phyloP scores from a whole-genome alignment of 2,329 filamentous ascomycete genomes.

The Chaetomiaceae sp. region DNA sequence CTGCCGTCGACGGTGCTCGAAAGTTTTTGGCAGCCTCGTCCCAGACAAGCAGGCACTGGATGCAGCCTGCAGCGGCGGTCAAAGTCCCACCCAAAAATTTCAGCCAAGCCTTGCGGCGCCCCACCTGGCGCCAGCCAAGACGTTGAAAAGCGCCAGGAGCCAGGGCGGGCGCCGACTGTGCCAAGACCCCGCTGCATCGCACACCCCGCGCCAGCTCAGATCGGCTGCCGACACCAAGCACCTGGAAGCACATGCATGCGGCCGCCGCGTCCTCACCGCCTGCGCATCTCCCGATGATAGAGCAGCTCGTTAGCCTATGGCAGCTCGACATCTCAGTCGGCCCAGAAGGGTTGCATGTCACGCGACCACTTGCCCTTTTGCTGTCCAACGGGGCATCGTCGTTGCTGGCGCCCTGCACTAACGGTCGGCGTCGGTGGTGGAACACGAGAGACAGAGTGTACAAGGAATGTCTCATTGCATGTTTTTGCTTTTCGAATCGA shows the following conservation, averaged over 20 bases:
- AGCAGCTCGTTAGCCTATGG: constrained; percentile 8
- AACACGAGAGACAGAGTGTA: not conserved
- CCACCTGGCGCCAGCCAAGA: constrained; percentile 1
- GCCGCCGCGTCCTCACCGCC: constrained; percentile 10
- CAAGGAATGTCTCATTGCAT: too few relatives aligned
- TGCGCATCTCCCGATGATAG: not conserved
- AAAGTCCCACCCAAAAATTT: constrained; percentile 19
- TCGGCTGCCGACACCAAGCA: not conserved
- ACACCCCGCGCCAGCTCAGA: too few relatives aligned
- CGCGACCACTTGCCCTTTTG: constrained; percentile 17
- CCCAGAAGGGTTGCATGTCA: constrained; percentile 9
- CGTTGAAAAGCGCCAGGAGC: not conserved
- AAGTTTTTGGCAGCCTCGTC: constrained; percentile 22
- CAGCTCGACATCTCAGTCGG: constrained; percentile 5
- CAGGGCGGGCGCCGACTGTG: too few relatives aligned
- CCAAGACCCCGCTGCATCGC: too few relatives aligned
- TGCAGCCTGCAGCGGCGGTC: too few relatives aligned
- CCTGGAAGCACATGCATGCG: too few relatives aligned
- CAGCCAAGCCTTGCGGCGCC: constrained; percentile 16
- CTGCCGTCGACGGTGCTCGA: not conserved
- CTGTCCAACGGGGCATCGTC: constrained; percentile 9
- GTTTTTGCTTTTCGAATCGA: not conserved
- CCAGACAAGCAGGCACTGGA: constrained; percentile 2
- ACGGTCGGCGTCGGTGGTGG: not conserved
- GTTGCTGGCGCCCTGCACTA: not conserved